Base-by-base conservation (phyloP, 2,329 filamentous ascomycete genomes). In the Cladosporium sp. region DNA sequence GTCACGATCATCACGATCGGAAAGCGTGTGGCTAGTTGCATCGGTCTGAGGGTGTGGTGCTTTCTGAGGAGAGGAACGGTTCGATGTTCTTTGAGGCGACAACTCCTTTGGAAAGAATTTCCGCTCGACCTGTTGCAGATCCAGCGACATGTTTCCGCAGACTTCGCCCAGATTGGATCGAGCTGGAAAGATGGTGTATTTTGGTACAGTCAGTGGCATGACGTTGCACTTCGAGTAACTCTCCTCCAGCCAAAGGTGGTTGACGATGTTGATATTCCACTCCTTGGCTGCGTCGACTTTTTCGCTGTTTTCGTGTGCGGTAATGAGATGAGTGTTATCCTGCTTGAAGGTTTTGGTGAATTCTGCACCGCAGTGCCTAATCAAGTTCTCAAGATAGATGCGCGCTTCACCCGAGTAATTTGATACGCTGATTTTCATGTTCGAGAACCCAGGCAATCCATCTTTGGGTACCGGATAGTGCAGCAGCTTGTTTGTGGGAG, bases 241-340 rank as follows among this genome's bases (percentile, higher is more conserved):
- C 64, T 99, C 93, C 68, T 99, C 93, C 40, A 99, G 79, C 93
- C 93, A 99, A 1, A 99, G 77, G 66, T 99, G 93, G 67, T 97
- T 99, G 61, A 96, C 76, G 61, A 96, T 86, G 51, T 89, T 75
- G 49, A 97, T 85, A 47, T 86, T 86, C 93, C 93, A 99, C 70
- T 97, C 93, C 54, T 83, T 81, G 0, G 93, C 93, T 1, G 93
- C 93, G 32, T 86, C 84, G 67, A 88, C 96, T 70, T 99, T 99
- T 65, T 97, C 93, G 63, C 92, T 95, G 51, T 83, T 83, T 52
- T 85, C 83, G 60, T 95, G 87, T 4, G 93, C 93, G 0, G 92
- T 96, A 61, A 99, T 86, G 1, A 99, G 80, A 70, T 99, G 93
- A 0, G 91, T 97, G 67, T 99, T 97, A 55, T 96, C 90, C 58